Evolutionary conservation across 192 early-diverging fungal genomes (phyloP).

Genomic region (Podochytrium sp.): DNA sequence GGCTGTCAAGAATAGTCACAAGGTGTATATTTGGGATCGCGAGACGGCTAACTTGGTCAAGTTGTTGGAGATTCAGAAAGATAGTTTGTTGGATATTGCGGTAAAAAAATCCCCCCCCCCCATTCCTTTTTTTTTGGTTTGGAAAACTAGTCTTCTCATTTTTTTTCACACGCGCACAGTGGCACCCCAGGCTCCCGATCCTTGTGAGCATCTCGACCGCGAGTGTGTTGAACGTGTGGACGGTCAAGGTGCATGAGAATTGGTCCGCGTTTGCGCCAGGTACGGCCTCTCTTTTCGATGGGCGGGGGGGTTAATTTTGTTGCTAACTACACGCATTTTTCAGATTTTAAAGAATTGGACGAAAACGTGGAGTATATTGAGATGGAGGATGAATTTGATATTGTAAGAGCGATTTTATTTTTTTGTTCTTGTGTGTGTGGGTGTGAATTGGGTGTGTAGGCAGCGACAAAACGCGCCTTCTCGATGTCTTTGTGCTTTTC

Average conservation of each 20-base stretch:
- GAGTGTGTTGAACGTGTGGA: slow-evolving; percentile 90
- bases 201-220: slow-evolving; percentile 80
- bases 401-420: slow-evolving; percentile 8
- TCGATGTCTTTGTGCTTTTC: background rate
- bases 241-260: slow-evolving; percentile 75
- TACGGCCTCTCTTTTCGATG: slow-evolving; percentile 17
- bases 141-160: background rate
- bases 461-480: background rate
- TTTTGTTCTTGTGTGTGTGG: background rate
- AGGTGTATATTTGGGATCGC: slow-evolving; percentile 95
- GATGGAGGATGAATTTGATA: slow-evolving; percentile 92
- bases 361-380: slow-evolving; percentile 96
- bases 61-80: slow-evolving; percentile 85
- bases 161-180: slow-evolving; percentile 43
- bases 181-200: slow-evolving; percentile 86
- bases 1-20: slow-evolving; percentile 85
- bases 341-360: slow-evolving; percentile 86
- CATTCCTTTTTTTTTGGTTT: background rate
- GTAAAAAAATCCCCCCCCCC: no score
- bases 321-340: background rate
- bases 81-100: slow-evolving; percentile 74
- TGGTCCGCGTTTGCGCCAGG: slow-evolving; percentile 93
- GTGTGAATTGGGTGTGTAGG: no score
- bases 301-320: background rate
- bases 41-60: slow-evolving; percentile 80